Evolutionary conservation across 1,284 basidiomycete genomes (phyloP).

Genomic region (Sporisorium sorghi): DNA sequence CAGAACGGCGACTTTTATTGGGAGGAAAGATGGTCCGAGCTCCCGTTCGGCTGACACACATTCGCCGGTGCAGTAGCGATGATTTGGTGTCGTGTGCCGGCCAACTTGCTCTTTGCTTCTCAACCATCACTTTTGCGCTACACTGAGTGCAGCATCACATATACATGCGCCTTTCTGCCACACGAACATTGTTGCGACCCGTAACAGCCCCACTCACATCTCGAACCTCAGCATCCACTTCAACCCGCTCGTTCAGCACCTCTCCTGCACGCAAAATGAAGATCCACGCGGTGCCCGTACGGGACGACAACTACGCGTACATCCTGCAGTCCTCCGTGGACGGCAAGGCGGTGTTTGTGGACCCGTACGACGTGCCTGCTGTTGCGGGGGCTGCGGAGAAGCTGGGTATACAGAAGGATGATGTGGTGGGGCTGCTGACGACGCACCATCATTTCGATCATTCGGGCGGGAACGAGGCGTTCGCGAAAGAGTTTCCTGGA

Average conservation of each 20-base stretch:
- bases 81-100: neutral
- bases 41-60: neutral
- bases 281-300: conserved; percentile 66
- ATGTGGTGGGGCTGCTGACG: conserved; percentile 67
- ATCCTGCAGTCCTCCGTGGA: conserved; percentile 58
- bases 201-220: neutral
- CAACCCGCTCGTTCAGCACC: conserved; percentile 3
- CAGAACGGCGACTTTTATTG: neutral
- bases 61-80: too few relatives aligned
- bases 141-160: too few relatives aligned
- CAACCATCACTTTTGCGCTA: neutral
- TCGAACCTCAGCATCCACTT: neutral
- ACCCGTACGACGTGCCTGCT: conserved; percentile 84
- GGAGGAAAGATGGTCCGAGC: neutral
- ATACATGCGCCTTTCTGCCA: neutral
- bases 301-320: conserved; percentile 69
- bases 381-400: conserved; percentile 78
- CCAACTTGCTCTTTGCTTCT: neutral
- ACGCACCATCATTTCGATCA: conserved; percentile 76
- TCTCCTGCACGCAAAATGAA: conserved; percentile 52
- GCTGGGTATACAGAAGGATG: conserved; percentile 71
- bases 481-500: conserved; percentile 74
- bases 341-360: conserved; percentile 70
- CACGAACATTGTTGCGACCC: neutral
- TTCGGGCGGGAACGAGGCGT: conserved; percentile 82